phyloP scores from a whole-genome alignment of 2,329 filamentous ascomycete species.

The Colletotrichum sp. region DNA sequence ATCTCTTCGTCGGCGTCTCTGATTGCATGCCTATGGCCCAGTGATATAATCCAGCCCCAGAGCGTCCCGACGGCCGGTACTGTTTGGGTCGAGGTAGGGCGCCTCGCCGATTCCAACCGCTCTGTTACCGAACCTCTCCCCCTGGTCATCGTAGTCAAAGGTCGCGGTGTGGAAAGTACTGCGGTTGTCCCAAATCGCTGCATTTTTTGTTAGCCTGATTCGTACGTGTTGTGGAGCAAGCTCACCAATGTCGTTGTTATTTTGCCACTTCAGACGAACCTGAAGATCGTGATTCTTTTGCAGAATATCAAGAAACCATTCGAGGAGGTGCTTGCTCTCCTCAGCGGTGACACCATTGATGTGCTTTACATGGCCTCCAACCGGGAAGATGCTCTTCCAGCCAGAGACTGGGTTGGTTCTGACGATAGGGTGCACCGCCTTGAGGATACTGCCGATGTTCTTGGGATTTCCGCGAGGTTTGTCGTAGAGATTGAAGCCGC shows the following conservation, averaged over 20 bases:
- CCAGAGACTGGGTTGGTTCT: slow-evolving; percentile 68
- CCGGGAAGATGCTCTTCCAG: slow-evolving; percentile 56
- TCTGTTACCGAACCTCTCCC: slow-evolving; percentile 55
- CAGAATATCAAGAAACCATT: slow-evolving; percentile 45
- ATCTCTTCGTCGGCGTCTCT: background rate
- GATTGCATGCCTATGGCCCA: background rate
- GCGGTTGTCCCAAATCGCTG: slow-evolving; percentile 67
- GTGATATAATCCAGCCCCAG: background rate
- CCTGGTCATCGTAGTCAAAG: slow-evolving; percentile 59
- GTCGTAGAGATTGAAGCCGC: slow-evolving; percentile 35
- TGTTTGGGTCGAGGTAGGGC: slow-evolving; percentile 58
- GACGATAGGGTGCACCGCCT: slow-evolving; percentile 59
- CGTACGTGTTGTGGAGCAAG: background rate
- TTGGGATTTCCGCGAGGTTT: slow-evolving; percentile 35
- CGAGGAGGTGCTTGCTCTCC: slow-evolving; percentile 46
- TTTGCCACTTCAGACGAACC: slow-evolving; percentile 51
- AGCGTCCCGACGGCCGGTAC: slow-evolving; percentile 36
- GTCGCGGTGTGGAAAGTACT: slow-evolving; percentile 64
- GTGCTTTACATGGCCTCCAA: slow-evolving; percentile 45
- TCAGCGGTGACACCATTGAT: slow-evolving; percentile 49
- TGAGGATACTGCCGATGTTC: slow-evolving; percentile 55
- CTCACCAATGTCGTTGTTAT: slow-evolving; percentile 42
- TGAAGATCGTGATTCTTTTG: slow-evolving; percentile 55
- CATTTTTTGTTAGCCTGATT: background rate
- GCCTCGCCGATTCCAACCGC: slow-evolving; percentile 60